These are phyloP conservation scores for Dissophora ornata DNA, from an alignment of 192 early-diverging fungal genomes.

Conservation along the genomic window DNA sequence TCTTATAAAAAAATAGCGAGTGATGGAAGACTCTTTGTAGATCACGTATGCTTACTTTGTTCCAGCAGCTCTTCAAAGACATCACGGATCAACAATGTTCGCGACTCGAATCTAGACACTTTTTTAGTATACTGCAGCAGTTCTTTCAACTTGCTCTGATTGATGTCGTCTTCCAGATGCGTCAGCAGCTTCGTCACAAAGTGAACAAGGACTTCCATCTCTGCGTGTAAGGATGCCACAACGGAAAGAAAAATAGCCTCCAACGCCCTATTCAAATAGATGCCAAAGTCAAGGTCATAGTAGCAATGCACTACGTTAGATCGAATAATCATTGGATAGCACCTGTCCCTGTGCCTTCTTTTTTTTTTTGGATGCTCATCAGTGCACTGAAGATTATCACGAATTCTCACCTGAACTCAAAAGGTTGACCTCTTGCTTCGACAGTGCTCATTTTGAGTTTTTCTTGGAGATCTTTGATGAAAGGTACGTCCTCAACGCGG, in stretches of 20 bases:
- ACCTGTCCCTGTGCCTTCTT: no score
- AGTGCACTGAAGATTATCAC: no score
- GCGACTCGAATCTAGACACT: constrained; percentile 78
- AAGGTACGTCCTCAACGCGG: constrained; percentile 71
- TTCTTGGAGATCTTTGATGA: constrained; percentile 82
- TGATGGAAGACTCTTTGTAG: no score
- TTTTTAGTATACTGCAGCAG: constrained; percentile 80
- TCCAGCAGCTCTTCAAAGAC: constrained; percentile 82
- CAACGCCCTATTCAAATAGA: constrained; percentile 66
- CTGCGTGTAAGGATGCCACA: constrained; percentile 70
- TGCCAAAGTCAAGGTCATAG: no score
- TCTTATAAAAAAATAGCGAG: no score
- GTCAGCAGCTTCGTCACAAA: constrained; percentile 69
- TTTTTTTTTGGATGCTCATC: no score
- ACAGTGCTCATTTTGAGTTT: constrained; percentile 61
- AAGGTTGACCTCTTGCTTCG: constrained; percentile 45
- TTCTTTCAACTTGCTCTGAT: constrained; percentile 75
- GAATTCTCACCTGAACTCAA: constrained; percentile 63
- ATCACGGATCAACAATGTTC: constrained; percentile 75
- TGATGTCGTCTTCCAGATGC: constrained; percentile 75
- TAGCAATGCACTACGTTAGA: not conserved
- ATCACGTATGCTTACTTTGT: constrained; percentile 65
- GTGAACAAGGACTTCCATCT: constrained; percentile 72
- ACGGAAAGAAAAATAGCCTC: constrained; percentile 83
- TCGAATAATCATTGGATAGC: no score